Conservation (phyloP, 345 rosid species). For the Aethionema arabicum region DNA sequence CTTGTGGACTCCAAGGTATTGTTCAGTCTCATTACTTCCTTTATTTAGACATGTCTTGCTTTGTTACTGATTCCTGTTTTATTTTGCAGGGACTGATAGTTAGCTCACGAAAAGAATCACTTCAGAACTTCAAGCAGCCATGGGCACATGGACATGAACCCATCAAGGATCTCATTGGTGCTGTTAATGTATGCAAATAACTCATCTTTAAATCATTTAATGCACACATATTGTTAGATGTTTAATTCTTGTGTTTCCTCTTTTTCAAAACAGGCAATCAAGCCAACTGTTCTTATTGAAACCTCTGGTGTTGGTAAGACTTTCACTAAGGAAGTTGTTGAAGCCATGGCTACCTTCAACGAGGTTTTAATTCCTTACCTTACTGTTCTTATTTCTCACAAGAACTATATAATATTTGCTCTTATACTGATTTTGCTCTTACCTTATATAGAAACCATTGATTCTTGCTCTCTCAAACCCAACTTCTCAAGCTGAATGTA, state of each 20-base stretch:
- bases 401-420: conserved; percentile 8
- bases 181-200: conserved; percentile 60
- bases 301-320: conserved; percentile 91
- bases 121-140: conserved; percentile 94
- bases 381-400: conserved; percentile 9
- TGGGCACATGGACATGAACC: conserved; percentile 93
- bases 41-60: conserved; percentile 2
- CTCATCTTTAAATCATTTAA: conserved; percentile 12
- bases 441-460: conserved; percentile 74
- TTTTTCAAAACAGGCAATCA: conserved; percentile 61
- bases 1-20: conserved; percentile 95
- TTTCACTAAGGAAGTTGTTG: conserved; percentile 85
- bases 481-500: conserved; percentile 95
- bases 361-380: conserved; percentile 48
- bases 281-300: conserved; percentile 90
- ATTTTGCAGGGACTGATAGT: conserved; percentile 77
- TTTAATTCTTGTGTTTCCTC: conserved; percentile 45
- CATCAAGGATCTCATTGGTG: conserved; percentile 59
- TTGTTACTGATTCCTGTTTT: background rate
- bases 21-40: background rate
- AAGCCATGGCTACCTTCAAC: conserved; percentile 84
- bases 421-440: conserved; percentile 25
- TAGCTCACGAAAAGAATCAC: conserved; percentile 72
- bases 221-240: background rate
- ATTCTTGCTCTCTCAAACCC: conserved; percentile 95